Conservation (phyloP, 768 basidiomycete genomes). For the Naganishia antarctica region DNA sequence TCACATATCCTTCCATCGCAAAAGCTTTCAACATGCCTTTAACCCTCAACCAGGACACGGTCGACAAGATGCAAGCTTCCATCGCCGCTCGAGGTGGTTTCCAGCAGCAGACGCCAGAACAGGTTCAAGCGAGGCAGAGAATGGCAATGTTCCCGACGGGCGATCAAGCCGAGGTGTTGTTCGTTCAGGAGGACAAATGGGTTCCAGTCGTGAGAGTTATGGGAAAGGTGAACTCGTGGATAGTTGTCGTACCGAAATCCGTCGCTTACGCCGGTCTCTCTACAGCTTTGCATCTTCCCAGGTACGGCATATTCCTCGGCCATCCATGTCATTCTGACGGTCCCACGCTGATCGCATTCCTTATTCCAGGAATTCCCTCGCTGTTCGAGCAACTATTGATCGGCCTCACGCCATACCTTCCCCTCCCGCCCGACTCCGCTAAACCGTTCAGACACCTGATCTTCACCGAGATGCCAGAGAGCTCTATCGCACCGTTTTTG, state of each 20-base stretch:
- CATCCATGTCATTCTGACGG: too few species aligned
- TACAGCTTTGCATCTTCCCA: conserved; percentile 73
- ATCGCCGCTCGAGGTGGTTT: conserved; percentile 51
- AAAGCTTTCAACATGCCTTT: conserved; percentile 71
- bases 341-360: too few species aligned
- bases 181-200: conserved; percentile 75
- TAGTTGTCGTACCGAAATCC: not conserved
- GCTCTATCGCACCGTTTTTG: conserved; percentile 79
- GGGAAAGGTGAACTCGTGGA: conserved; percentile 56
- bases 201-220: conserved; percentile 85
- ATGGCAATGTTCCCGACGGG: conserved; percentile 84
- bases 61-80: conserved; percentile 65
- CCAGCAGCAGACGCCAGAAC: conserved; percentile 68
- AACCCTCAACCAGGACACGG: conserved; percentile 69
- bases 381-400: conserved; percentile 78
- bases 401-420: conserved; percentile 66
- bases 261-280: not conserved
- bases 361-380: conserved; percentile 57
- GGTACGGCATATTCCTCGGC: conserved; percentile 50
- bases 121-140: conserved; percentile 67
- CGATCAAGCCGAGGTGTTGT: conserved; percentile 65
- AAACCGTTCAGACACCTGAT: conserved; percentile 76
- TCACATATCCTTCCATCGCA: conserved; percentile 81
- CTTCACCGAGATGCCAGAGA: conserved; percentile 77
- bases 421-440: conserved; percentile 68